A percentile compares a stretch with the other conserved stretches of the same genome.
phyloP scores from a whole-genome alignment of 331 rosid genomes.

The Rhamnella rubrinervis region DNA sequence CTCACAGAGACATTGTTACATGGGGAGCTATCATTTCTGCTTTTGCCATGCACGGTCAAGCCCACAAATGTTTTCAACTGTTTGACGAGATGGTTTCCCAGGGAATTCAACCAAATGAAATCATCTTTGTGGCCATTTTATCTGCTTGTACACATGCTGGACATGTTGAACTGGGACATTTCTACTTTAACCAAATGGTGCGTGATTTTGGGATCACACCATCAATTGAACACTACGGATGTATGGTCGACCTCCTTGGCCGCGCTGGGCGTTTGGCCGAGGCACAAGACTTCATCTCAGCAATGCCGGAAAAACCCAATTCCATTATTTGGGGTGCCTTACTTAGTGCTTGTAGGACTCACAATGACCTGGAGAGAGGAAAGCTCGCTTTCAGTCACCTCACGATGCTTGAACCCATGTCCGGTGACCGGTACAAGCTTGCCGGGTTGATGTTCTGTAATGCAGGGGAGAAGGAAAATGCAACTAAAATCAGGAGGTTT shows the following conservation, averaged over 20 bases:
- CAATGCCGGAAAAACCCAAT: slow-evolving; percentile 35
- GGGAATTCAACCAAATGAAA: slow-evolving; percentile 43
- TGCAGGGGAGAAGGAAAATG: slow-evolving; percentile 35
- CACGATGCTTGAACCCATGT: slow-evolving; percentile 35
- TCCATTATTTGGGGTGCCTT: slow-evolving; percentile 48
- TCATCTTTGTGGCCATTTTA: slow-evolving; percentile 40
- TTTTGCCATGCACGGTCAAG: slow-evolving; percentile 39
- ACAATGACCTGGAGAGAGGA: slow-evolving; percentile 40
- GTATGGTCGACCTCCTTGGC: slow-evolving; percentile 58
- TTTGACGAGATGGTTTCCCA: slow-evolving; percentile 38
- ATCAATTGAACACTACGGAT: slow-evolving; percentile 49
- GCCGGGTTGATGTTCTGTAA: slow-evolving; percentile 40
- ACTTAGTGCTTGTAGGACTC: slow-evolving; percentile 39
- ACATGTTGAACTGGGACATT: slow-evolving; percentile 34
- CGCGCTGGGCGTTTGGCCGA: slow-evolving; percentile 41
- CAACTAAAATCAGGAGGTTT: slow-evolving; percentile 28
- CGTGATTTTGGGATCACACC: slow-evolving; percentile 34
- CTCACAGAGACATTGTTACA: slow-evolving; percentile 39
- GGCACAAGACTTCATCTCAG: slow-evolving; percentile 34
- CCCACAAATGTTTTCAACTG: slow-evolving; percentile 34
- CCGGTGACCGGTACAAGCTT: slow-evolving; percentile 49
- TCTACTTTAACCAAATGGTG: slow-evolving; percentile 38
- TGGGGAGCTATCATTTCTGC: slow-evolving; percentile 54
- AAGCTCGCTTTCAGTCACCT: slow-evolving; percentile 34
- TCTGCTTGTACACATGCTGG: slow-evolving; percentile 52